These are phyloP conservation scores for Aotearoamyces nothofagi DNA, from an alignment of 2,329 filamentous ascomycete genomes.

Conservation along the genomic window DNA sequence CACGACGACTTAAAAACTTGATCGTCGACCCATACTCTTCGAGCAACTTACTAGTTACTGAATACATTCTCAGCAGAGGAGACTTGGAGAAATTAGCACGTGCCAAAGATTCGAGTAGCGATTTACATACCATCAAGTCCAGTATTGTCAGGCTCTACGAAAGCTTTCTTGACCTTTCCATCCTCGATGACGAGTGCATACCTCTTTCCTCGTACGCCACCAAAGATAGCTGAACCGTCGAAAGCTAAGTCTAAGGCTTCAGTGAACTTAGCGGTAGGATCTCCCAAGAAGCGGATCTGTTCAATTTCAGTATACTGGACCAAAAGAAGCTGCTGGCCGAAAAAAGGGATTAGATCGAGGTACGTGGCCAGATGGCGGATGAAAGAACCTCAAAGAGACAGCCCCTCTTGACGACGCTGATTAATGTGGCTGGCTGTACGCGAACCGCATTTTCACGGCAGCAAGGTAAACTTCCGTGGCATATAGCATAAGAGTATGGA, in stretches of 20 bases:
- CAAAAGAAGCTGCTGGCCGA: neutral
- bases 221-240: slow-evolving; percentile 63
- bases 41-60: too few species aligned
- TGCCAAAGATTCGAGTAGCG: neutral
- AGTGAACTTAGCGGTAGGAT: slow-evolving; percentile 67
- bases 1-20: too few species aligned
- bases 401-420: too few species aligned
- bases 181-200: slow-evolving; percentile 74
- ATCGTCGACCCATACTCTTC: too few species aligned
- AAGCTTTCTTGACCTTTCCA: slow-evolving; percentile 67
- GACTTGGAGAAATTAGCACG: neutral
- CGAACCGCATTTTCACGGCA: too few species aligned
- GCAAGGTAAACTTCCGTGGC: neutral
- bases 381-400: too few species aligned
- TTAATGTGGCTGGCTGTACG: too few species aligned
- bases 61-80: slow-evolving; percentile 1
- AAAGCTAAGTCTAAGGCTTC: slow-evolving; percentile 73
- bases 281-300: slow-evolving; percentile 78
- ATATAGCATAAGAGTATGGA: neutral
- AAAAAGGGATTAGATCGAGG: neutral
- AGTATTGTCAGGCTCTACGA: slow-evolving; percentile 81
- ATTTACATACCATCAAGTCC: slow-evolving; percentile 52
- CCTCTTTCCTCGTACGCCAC: slow-evolving; percentile 69
- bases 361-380: too few species aligned
- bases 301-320: slow-evolving; percentile 5